Evolutionary conservation across 2,329 filamentous ascomycete species (phyloP).

Genomic region (Ceratocystis eucalypticola): DNA sequence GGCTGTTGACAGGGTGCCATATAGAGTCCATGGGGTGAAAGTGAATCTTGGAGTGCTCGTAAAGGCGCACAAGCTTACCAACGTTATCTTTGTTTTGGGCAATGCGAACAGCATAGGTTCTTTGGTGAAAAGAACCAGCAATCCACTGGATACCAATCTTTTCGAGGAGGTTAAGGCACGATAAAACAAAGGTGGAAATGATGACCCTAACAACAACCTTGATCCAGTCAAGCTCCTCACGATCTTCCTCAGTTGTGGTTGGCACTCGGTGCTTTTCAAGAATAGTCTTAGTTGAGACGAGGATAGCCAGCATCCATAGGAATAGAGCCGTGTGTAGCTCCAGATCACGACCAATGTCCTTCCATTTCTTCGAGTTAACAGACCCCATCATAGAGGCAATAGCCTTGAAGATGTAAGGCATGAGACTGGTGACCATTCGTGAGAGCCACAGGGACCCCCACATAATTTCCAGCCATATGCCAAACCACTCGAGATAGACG

Average conservation of each 20-base stretch:
- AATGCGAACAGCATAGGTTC: conserved; percentile 83
- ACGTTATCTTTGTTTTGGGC: conserved; percentile 89
- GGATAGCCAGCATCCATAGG: conserved; percentile 79
- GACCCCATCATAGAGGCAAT: conserved; percentile 62
- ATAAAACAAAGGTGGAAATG: conserved; percentile 67
- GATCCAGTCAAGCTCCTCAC: conserved; percentile 53
- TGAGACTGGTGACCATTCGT: conserved; percentile 38
- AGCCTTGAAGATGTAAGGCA: conserved; percentile 35
- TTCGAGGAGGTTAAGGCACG: conserved; percentile 69
- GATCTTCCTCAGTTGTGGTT: conserved; percentile 29
- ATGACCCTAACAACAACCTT: conserved; percentile 71
- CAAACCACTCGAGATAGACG: conserved; percentile 76
- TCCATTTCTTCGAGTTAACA: conserved; percentile 86
- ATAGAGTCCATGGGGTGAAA: conserved; percentile 41
- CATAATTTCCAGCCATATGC: conserved; percentile 85
- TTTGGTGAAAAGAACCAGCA: conserved; percentile 78
- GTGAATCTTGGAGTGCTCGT: conserved; percentile 64
- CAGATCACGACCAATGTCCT: conserved; percentile 70
- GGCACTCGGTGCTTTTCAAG: conserved; percentile 39
- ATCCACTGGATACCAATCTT: conserved; percentile 94
- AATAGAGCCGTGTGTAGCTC: conserved; percentile 79
- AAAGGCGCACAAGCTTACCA: conserved; percentile 40
- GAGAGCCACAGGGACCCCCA: conserved; percentile 85
- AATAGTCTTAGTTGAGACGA: conserved; percentile 74
- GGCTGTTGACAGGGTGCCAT: conserved; percentile 31